Conservation (phyloP, 495 filamentous ascomycete species). For the Podospora australis region DNA sequence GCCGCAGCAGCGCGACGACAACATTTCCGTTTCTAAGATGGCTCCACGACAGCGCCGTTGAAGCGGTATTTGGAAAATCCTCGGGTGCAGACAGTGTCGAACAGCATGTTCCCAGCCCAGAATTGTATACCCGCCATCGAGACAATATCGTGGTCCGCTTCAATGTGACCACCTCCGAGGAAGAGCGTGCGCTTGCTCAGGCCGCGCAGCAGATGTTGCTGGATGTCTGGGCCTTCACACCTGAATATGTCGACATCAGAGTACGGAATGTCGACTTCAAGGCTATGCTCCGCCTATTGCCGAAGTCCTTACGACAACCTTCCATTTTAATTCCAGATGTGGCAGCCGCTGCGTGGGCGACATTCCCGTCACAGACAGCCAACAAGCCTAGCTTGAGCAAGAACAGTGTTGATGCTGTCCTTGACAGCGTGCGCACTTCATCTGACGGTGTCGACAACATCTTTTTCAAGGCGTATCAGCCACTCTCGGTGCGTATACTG, state of each 20-base stretch:
- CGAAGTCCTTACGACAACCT: slow-evolving; percentile 58
- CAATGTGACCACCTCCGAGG: slow-evolving; percentile 61
- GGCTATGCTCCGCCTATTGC: slow-evolving; percentile 77
- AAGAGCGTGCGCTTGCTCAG: slow-evolving; percentile 65
- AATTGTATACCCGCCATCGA: slow-evolving; percentile 60
- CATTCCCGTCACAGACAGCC: slow-evolving; percentile 54
- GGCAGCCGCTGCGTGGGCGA: slow-evolving; percentile 65
- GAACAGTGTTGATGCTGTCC: slow-evolving; percentile 19
- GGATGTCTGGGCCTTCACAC: slow-evolving; percentile 84
- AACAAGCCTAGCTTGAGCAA: slow-evolving; percentile 5
- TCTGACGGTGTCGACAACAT: slow-evolving; percentile 49
- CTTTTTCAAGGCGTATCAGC: slow-evolving; percentile 86
- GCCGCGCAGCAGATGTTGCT: slow-evolving; percentile 71
- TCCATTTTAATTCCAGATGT: slow-evolving; percentile 81
- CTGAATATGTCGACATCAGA: slow-evolving; percentile 81
- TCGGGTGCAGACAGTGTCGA: slow-evolving; percentile 15
- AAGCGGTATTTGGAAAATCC: slow-evolving; percentile 55
- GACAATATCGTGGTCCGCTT: slow-evolving; percentile 85
- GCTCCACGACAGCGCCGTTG: slow-evolving; percentile 59
- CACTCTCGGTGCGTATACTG: slow-evolving; percentile 59
- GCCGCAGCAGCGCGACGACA: slow-evolving; percentile 1
- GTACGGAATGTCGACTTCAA: slow-evolving; percentile 70
- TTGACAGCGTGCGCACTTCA: slow-evolving; percentile 18
- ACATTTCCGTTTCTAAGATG: slow-evolving; percentile 42
- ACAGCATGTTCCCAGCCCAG: slow-evolving; percentile 34